Conservation (phyloP, 2,329 filamentous ascomycete genomes). For the Alternaria dauci region DNA sequence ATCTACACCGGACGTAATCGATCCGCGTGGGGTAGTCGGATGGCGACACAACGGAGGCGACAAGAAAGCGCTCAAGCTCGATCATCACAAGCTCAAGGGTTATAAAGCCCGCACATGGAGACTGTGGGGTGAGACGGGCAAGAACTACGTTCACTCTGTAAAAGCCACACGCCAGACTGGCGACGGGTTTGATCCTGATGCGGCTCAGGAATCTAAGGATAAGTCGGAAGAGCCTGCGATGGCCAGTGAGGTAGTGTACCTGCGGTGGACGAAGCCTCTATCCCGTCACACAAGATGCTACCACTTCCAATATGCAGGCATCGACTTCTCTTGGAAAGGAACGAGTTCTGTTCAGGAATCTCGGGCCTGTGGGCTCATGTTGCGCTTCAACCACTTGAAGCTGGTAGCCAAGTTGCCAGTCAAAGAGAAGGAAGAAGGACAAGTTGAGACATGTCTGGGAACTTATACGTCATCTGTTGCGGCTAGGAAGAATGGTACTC, state of each 20-base stretch:
- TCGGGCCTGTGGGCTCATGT: constrained; percentile 29
- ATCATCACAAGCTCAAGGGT: constrained; percentile 31
- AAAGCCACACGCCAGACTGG: constrained; percentile 26
- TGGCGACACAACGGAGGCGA: constrained; percentile 31
- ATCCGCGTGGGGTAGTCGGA: constrained; percentile 41
- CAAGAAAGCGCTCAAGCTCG: constrained; percentile 15
- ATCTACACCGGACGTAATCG: constrained; percentile 34
- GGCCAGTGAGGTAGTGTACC: constrained; percentile 36
- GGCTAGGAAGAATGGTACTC: constrained; percentile 34
- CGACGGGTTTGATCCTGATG: constrained; percentile 25
- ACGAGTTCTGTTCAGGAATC: constrained; percentile 39
- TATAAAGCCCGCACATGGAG: constrained; percentile 44
- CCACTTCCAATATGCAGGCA: constrained; percentile 33
- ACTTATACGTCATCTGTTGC: constrained; percentile 41
- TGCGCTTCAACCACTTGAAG: constrained; percentile 45
- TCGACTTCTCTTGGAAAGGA: constrained; percentile 50
- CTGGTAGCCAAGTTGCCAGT: constrained; percentile 29
- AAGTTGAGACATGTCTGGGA: constrained; percentile 36
- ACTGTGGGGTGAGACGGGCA: constrained; percentile 45
- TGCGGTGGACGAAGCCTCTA: constrained; percentile 39
- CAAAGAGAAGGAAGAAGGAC: neutral
- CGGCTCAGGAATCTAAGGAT: neutral
- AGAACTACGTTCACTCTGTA: constrained; percentile 34
- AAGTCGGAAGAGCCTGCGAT: neutral
- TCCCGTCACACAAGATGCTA: constrained; percentile 40